Conservation (phyloP, 2,329 filamentous ascomycete species). For the Colletotrichum sp. region DNA sequence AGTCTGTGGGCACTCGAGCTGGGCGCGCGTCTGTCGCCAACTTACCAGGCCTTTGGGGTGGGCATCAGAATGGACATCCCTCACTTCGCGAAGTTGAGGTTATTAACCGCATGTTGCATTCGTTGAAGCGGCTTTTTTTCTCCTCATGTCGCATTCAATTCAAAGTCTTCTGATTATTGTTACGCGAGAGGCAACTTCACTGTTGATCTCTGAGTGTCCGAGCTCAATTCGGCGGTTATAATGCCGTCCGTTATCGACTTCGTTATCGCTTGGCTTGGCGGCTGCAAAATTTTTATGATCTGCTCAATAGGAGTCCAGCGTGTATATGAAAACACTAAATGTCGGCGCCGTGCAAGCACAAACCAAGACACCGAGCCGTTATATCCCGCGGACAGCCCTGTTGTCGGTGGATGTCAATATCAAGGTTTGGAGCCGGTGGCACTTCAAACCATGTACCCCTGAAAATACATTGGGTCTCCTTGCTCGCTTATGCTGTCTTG, state of each 20-base stretch:
- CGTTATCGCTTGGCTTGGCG: background rate
- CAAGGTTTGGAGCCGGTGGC: background rate
- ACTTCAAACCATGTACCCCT: background rate
- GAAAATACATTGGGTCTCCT: background rate
- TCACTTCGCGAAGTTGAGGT: background rate
- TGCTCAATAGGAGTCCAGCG: background rate
- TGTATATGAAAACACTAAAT: background rate
- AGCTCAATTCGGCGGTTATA: background rate
- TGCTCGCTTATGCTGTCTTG: background rate
- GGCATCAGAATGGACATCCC: background rate
- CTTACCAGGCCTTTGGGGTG: slow-evolving; percentile 1
- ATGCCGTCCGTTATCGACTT: background rate
- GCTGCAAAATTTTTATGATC: background rate
- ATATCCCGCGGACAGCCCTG: background rate
- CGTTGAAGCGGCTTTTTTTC: background rate
- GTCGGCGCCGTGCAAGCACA: background rate
- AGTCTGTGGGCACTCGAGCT: background rate
- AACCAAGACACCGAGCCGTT: background rate
- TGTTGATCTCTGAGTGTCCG: background rate
- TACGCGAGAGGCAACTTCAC: background rate
- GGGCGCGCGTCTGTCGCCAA: slow-evolving; percentile 15
- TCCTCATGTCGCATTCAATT: background rate
- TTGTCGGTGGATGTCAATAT: background rate
- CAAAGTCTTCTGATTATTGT: background rate
- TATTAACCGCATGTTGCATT: background rate